Percentiles rank a stretch among this genome's conserved stretches.
phyloP scores from a whole-genome alignment of 129 eudicot genomes.

The Pulicaria dysenterica region DNA sequence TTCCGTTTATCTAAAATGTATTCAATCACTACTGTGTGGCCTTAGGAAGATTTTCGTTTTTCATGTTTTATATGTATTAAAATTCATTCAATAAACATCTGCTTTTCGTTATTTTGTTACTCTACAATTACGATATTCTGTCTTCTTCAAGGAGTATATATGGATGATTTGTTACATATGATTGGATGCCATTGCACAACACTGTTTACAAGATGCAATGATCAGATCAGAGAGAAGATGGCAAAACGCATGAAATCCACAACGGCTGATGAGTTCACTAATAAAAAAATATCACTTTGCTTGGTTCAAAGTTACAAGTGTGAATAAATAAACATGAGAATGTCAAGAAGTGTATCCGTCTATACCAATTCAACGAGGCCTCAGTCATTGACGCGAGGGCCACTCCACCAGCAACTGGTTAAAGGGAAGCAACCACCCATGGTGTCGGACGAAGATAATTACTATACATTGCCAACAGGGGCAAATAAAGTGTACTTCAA shows the following conservation, averaged over 20 bases:
- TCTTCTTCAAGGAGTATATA: too few species aligned
- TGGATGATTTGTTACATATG: too few species aligned
- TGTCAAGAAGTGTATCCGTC: constrained; percentile 1
- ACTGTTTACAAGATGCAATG: constrained; percentile 45
- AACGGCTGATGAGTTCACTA: background rate
- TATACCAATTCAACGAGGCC: constrained; percentile 92
- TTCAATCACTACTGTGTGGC: too few species aligned
- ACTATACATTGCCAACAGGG: background rate
- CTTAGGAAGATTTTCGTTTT: too few species aligned
- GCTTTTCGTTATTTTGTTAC: too few species aligned
- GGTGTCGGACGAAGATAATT: constrained; percentile 43
- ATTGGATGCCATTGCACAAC: constrained; percentile 99
- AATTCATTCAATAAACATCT: too few species aligned
- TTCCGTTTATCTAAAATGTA: too few species aligned
- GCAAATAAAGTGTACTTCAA: background rate
- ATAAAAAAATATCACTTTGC: constrained; percentile 1
- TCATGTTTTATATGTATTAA: too few species aligned
- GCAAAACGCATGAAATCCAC: constrained; percentile 7
- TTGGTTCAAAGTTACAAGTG: background rate
- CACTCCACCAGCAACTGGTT: constrained; percentile 99
- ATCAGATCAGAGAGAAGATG: constrained; percentile 24
- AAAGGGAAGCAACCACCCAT: constrained; percentile 79
- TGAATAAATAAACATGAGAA: background rate
- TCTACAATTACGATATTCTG: too few species aligned
- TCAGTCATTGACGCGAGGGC: constrained; percentile 94